Evolutionary conservation across 441 rosid genomes (phyloP).

Genomic region (Metrosideros polymorpha): DNA sequence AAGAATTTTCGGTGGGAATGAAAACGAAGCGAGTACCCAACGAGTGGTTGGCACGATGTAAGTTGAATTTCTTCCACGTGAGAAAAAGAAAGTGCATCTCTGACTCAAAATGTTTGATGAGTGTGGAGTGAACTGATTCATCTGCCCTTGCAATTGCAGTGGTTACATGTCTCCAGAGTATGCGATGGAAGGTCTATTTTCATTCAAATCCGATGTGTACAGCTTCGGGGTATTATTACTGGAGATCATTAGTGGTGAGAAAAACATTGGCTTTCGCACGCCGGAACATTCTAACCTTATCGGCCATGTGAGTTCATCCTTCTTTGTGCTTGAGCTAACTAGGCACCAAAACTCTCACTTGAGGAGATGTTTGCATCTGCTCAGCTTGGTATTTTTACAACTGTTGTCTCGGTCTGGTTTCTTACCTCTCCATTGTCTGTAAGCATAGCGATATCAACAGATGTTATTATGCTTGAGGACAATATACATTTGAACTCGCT

Average conservation of each 20-base stretch:
- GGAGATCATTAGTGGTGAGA: neutral
- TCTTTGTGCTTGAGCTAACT: neutral
- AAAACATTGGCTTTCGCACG: neutral
- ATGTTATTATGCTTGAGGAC: neutral
- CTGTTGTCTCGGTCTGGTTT: neutral
- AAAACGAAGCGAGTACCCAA: neutral
- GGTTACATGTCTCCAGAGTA: conserved; percentile 1
- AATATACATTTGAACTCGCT: neutral
- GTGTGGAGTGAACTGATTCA: neutral
- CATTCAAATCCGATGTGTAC: conserved; percentile 79
- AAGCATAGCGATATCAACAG: neutral
- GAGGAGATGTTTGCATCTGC: neutral
- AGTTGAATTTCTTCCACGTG: neutral
- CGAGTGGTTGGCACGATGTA: conserved; percentile 3
- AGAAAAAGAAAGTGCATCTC: neutral
- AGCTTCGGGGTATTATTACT: conserved; percentile 82
- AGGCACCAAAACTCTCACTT: neutral
- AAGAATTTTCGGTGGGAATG: neutral
- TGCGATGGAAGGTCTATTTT: conserved; percentile 51
- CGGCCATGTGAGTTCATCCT: neutral
- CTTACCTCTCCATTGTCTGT: neutral
- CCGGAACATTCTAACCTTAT: neutral
- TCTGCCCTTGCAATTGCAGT: neutral
- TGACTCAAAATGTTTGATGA: neutral
- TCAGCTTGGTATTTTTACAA: neutral